Evolutionary conservation across 805 yeast species (phyloP).

Genomic region (Kluyveromyces wickerhamii): DNA sequence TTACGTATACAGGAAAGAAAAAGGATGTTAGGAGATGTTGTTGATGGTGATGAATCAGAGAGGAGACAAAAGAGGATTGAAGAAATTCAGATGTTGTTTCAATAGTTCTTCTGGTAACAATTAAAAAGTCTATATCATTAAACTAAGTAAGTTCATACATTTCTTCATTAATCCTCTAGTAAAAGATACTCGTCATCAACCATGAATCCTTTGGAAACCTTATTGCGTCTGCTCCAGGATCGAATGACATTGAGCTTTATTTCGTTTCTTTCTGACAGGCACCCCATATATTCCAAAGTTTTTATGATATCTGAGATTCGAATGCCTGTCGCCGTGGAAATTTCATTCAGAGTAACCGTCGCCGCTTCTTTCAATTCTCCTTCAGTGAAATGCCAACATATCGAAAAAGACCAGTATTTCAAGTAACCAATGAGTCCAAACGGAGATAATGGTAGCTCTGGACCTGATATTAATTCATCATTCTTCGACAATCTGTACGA

Average conservation of each 20-base stretch:
- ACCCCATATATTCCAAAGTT: conserved; percentile 51
- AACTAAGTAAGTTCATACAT: neutral
- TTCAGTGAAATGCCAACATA: conserved; percentile 37
- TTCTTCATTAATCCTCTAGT: conserved; percentile 13
- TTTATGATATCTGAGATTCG: conserved; percentile 52
- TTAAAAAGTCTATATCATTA: neutral
- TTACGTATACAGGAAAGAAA: conserved; percentile 79
- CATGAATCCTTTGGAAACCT: conserved; percentile 10
- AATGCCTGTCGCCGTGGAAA: conserved; percentile 55
- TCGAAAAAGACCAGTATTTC: conserved; percentile 60
- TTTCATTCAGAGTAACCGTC: conserved; percentile 37
- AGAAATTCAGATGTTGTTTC: conserved; percentile 62
- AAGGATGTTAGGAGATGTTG: conserved; percentile 70
- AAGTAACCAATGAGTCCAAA: conserved; percentile 71
- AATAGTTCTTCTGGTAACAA: conserved; percentile 14
- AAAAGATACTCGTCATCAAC: conserved; percentile 23
- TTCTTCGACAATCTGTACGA: conserved; percentile 68
- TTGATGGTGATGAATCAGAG: conserved; percentile 69
- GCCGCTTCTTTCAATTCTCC: conserved; percentile 32
- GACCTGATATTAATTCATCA: conserved; percentile 68
- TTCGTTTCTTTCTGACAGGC: conserved; percentile 28
- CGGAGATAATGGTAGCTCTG: conserved; percentile 83
- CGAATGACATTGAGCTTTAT: conserved; percentile 12
- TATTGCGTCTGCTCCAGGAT: conserved; percentile 13
- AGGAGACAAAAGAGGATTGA: conserved; percentile 61